These are phyloP conservation scores for Penicillium paneum DNA, from an alignment of 2,329 filamentous ascomycete genomes.

Conservation along the genomic window DNA sequence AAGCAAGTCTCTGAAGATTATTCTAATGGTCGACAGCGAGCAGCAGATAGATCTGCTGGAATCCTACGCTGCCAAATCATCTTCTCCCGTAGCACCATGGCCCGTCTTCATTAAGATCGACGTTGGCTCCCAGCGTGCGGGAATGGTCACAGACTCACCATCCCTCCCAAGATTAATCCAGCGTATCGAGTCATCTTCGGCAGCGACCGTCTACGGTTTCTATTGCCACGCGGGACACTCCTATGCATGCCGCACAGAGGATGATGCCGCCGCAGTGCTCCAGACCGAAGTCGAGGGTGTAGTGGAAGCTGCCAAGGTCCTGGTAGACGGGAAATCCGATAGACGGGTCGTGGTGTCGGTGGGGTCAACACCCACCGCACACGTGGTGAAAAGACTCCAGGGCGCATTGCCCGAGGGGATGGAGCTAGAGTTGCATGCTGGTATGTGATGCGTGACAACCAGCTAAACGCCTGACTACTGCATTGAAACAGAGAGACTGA, in stretches of 20 bases:
- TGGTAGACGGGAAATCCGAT: neutral
- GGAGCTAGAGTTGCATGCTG: slow-evolving; percentile 24
- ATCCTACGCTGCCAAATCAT: slow-evolving; percentile 3
- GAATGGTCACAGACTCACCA: slow-evolving; percentile 15
- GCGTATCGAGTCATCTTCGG: slow-evolving; percentile 15
- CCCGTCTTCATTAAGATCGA: slow-evolving; percentile 28
- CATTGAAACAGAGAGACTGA: neutral
- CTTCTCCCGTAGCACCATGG: slow-evolving; percentile 10
- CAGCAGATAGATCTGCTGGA: slow-evolving; percentile 25
- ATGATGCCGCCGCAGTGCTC: slow-evolving; percentile 21
- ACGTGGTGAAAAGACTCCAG: slow-evolving; percentile 20
- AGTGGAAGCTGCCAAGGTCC: slow-evolving; percentile 11
- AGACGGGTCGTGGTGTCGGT: slow-evolving; percentile 21
- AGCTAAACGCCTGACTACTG: neutral
- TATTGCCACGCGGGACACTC: slow-evolving; percentile 29
- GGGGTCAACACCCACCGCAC: slow-evolving; percentile 27
- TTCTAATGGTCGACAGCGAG: slow-evolving; percentile 37
- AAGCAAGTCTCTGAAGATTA: slow-evolving; percentile 29
- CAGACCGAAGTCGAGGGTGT: slow-evolving; percentile 20
- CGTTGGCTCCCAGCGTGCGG: slow-evolving; percentile 23
- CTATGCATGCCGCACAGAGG: slow-evolving; percentile 23
- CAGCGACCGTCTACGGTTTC: slow-evolving; percentile 19
- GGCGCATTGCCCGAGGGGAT: slow-evolving; percentile 8
- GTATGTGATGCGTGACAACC: neutral
- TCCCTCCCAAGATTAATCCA: slow-evolving; percentile 11